Evolutionary conservation across 169 alveolate species (phyloP).

Genomic region (Eimeria necatrix): DNA sequence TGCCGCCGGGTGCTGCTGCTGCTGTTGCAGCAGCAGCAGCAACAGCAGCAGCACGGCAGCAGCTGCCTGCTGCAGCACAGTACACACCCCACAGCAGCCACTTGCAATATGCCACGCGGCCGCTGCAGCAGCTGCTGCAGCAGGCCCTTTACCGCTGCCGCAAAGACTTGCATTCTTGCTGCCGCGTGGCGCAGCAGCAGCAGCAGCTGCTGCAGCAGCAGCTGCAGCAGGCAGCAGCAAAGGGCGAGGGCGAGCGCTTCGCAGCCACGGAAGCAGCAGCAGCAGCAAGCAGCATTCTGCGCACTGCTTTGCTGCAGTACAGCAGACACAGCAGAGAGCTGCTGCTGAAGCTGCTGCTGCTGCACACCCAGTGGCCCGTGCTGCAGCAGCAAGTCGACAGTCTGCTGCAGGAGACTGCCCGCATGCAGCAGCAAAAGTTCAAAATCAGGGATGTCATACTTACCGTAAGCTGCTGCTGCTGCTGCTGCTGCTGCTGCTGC

Average conservation of each 20-base stretch:
- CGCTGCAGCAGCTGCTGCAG: conserved; percentile 79
- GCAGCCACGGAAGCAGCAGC: conserved; percentile 39
- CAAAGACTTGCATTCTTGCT: conserved; percentile 51
- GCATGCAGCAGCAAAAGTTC: conserved; percentile 11
- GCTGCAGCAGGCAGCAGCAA: conserved; percentile 20
- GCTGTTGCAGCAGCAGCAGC: conserved; percentile 41
- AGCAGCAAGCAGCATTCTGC: conserved; percentile 30
- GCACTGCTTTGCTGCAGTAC: conserved; percentile 73
- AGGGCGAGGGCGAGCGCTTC: neutral
- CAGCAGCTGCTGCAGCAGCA: conserved; percentile 67
- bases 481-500: conserved; percentile 53
- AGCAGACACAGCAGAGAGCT: conserved; percentile 72
- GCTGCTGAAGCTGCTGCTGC: conserved; percentile 67
- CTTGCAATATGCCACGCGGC: conserved; percentile 17
- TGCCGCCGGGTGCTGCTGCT: neutral
- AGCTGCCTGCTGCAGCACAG: neutral
- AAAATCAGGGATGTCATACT: neutral
- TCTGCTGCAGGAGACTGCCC: conserved; percentile 39
- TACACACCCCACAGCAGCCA: neutral
- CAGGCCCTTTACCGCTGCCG: conserved; percentile 59
- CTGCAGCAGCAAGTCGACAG: conserved; percentile 38
- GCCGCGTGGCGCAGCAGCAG: conserved; percentile 67
- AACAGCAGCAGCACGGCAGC: conserved; percentile 12
- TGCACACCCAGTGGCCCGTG: conserved; percentile 44
- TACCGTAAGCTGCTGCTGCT: neutral